A percentile compares a stretch with the other conserved stretches of the same genome.
Evolutionary conservation across 208 protist species (phyloP).

Genomic region (Trypanosoma scelopori): DNA sequence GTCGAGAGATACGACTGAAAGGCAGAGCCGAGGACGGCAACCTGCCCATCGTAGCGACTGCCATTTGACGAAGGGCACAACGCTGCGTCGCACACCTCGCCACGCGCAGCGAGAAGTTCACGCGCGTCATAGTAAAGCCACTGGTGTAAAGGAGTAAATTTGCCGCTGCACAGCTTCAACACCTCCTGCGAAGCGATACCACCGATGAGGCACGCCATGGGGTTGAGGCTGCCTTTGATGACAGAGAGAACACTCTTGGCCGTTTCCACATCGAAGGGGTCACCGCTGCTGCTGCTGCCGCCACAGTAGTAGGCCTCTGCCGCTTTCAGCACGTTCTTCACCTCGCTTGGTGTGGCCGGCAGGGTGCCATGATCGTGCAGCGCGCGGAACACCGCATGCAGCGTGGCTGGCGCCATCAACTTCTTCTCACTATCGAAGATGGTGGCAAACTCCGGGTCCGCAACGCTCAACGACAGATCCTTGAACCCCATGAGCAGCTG

Average conservation of each 20-base stretch:
- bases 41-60: constrained; percentile 95
- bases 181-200: constrained; percentile 96
- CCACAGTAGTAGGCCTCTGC: constrained; percentile 32
- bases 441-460: constrained; percentile 51
- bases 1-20: constrained; percentile 86
- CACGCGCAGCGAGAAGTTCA: constrained; percentile 78
- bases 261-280: constrained; percentile 11
- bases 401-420: constrained; percentile 44
- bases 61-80: constrained; percentile 13
- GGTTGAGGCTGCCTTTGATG: constrained; percentile 81
- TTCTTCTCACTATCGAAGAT: constrained; percentile 90
- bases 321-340: constrained; percentile 30
- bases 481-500: constrained; percentile 50
- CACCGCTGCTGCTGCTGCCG: constrained; percentile 27
- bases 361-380: constrained; percentile 34
- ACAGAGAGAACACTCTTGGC: constrained; percentile 49
- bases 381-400: constrained; percentile 84
- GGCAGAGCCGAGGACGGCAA: constrained; percentile 93
- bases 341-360: constrained; percentile 34
- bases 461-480: constrained; percentile 53
- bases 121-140: constrained; percentile 96
- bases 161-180: constrained; percentile 94
- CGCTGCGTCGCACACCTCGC: constrained; percentile 25
- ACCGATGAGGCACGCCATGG: constrained; percentile 94
- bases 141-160: constrained; percentile 96